Base-by-base conservation (phyloP, 1,284 basidiomycete genomes). In the Somion occarium region DNA sequence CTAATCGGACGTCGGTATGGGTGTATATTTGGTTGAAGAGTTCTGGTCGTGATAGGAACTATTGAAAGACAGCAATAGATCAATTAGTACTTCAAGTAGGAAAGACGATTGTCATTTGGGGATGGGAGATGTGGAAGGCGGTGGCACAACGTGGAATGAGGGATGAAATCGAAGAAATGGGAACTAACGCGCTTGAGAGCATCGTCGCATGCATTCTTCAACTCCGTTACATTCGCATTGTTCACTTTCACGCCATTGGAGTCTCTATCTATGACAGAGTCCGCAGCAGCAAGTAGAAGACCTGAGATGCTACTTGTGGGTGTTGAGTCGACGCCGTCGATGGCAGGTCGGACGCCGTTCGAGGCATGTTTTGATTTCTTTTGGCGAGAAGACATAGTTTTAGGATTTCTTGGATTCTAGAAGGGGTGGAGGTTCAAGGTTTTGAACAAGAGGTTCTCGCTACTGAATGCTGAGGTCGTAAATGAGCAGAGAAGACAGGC, bases 141-240 rank as follows among this genome's bases (percentile, higher is more conserved):
- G 22, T 15, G 5, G n/a, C 13, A 18, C 13, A 44, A 18, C 13
- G 22, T 13, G 39, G 39, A 9, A 20, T 15, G 39, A 42, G 39
- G 43, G 22, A 25, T 24, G 43, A 24, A n/a, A n/a, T n/a, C n/a
- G n/a, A n/a, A n/a, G 42, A 13, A 45, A 44, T 45, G 26, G 30
- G 25, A 22, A 80, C 90, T 58, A 64, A 95, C 93, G 66, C 89
- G 84, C 69, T 91, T 92, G 56, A 96, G 73, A 38, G 87, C 86
- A 73, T 96, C 93, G 66, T 97, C 94, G 59, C 90, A 87, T 12
- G 93, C 84, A 60, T 86, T 84, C 74, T 96, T 96, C 66, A 97
- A 80, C 64, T 96, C 93, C 19, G 78, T 78, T 46, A 82, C 63
- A 65, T 80, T 92, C 23, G 84, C 78, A 60, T 88, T 91, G 76